phyloP scores from a whole-genome alignment of 2,329 filamentous ascomycete species.

The Pseudopithomyces chartarum region DNA sequence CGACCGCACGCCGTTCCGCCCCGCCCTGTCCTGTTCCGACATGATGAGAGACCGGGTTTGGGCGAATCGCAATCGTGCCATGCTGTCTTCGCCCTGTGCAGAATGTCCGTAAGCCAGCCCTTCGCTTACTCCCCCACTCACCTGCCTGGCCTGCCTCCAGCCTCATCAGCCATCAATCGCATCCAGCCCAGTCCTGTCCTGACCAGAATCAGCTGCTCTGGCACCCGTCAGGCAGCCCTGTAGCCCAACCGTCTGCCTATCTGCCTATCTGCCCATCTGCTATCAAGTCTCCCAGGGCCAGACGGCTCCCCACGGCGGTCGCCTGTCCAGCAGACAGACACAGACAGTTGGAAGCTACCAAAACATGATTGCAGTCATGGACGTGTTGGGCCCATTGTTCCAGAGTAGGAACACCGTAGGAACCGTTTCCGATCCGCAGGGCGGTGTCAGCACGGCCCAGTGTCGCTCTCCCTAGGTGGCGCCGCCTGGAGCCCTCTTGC shows the following conservation, averaged over 20 bases:
- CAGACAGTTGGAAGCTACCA: background rate
- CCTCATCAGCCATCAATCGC: slow-evolving; percentile 12
- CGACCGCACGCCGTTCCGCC: background rate
- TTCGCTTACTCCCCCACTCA: background rate
- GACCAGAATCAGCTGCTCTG: slow-evolving; percentile 16
- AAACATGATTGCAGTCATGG: background rate
- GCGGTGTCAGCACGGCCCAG: background rate
- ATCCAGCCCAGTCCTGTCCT: slow-evolving; percentile 15
- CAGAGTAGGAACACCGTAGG: slow-evolving; percentile 2
- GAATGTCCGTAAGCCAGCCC: slow-evolving; percentile 1
- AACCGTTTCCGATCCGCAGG: slow-evolving; percentile 6
- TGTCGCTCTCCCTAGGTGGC: slow-evolving; percentile 5
- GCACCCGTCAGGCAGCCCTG: slow-evolving; percentile 9
- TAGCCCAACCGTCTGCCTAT: slow-evolving; percentile 10
- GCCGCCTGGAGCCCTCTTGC: slow-evolving; percentile 14
- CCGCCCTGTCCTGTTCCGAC: slow-evolving; percentile 3
- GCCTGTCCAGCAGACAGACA: background rate
- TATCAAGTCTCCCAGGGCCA: slow-evolving; percentile 3
- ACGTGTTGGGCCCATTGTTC: background rate
- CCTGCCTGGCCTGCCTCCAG: slow-evolving; percentile 14
- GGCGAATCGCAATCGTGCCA: slow-evolving; percentile 14
- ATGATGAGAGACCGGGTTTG: slow-evolving; percentile 16
- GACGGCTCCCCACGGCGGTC: slow-evolving; percentile 6
- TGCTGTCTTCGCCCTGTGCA: slow-evolving; percentile 1
- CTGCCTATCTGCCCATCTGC: slow-evolving; percentile 10